Evolutionary conservation across 495 filamentous ascomycete genomes (phyloP).

Genomic region (Daldinia grandis): DNA sequence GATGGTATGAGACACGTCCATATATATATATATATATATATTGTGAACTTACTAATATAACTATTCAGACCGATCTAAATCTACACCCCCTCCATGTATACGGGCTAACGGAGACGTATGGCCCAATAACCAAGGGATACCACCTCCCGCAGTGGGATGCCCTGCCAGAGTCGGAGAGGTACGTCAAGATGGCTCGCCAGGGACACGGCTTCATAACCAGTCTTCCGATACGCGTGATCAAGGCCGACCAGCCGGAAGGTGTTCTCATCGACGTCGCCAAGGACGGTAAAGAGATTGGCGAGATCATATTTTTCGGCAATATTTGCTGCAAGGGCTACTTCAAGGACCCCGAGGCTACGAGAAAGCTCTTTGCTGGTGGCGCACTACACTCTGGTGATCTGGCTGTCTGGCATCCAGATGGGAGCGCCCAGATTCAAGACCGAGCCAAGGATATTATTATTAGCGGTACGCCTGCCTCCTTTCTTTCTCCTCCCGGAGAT

Average conservation of each 20-base stretch:
- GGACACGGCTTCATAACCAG: slow-evolving; percentile 88
- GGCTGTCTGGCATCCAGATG: slow-evolving; percentile 90
- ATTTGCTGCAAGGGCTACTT: slow-evolving; percentile 93
- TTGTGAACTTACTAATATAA: neutral
- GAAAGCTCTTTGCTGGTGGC: slow-evolving; percentile 87
- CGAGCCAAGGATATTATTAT: slow-evolving; percentile 98
- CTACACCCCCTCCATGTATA: slow-evolving; percentile 94
- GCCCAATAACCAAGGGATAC: slow-evolving; percentile 95
- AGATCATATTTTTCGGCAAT: slow-evolving; percentile 90
- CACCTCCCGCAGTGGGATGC: slow-evolving; percentile 81
- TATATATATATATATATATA: too few relatives aligned
- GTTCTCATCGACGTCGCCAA: slow-evolving; percentile 76
- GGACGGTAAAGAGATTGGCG: slow-evolving; percentile 90
- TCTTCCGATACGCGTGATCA: slow-evolving; percentile 83
- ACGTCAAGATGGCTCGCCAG: slow-evolving; percentile 87
- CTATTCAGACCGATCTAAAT: slow-evolving; percentile 66
- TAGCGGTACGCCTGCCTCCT: slow-evolving; percentile 68
- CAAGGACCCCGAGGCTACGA: slow-evolving; percentile 86
- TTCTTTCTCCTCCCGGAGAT: neutral
- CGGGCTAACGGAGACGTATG: slow-evolving; percentile 94
- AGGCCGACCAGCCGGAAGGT: slow-evolving; percentile 72
- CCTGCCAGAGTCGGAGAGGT: slow-evolving; percentile 76
- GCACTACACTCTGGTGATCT: slow-evolving; percentile 89
- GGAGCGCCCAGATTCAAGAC: slow-evolving; percentile 90
- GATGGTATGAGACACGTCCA: slow-evolving; percentile 65